Evolutionary conservation across 2,329 filamentous ascomycete genomes (phyloP).

Genomic region (Colletotrichum abscissum): DNA sequence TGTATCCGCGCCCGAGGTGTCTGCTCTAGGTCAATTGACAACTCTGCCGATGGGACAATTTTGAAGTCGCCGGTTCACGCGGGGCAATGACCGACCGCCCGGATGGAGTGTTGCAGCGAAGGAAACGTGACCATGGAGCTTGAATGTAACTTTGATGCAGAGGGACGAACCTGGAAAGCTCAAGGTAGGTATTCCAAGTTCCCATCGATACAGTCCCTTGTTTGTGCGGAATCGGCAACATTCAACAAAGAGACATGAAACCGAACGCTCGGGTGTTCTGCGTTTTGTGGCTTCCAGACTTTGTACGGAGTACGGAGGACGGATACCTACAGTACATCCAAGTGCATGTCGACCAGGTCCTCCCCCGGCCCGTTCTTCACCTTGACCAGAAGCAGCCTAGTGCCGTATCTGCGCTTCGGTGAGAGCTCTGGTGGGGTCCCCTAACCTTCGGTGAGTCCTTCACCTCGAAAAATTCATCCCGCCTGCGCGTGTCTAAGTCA

Average conservation of each 20-base stretch:
- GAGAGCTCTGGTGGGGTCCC: conserved; percentile 9
- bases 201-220: not conserved
- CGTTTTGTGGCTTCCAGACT: not conserved
- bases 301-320: no score
- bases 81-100: no score
- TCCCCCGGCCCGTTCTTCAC: not conserved
- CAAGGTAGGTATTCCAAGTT: no score
- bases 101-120: not conserved
- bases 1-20: not conserved
- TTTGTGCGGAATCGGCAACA: not conserved
- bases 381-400: no score
- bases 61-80: no score
- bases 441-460: conserved; percentile 11
- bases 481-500: not conserved
- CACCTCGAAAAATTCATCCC: conserved; percentile 30
- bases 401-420: not conserved
- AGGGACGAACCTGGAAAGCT: not conserved
- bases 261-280: not conserved
- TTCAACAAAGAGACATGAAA: not conserved
- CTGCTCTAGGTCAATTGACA: not conserved
- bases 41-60: not conserved
- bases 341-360: not conserved
- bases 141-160: not conserved
- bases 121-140: not conserved
- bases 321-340: no score